Percentiles rank a stretch among this genome's conserved stretches.
Conservation (phyloP, 2,329 filamentous ascomycete genomes). For the Xylaria arbuscula region DNA sequence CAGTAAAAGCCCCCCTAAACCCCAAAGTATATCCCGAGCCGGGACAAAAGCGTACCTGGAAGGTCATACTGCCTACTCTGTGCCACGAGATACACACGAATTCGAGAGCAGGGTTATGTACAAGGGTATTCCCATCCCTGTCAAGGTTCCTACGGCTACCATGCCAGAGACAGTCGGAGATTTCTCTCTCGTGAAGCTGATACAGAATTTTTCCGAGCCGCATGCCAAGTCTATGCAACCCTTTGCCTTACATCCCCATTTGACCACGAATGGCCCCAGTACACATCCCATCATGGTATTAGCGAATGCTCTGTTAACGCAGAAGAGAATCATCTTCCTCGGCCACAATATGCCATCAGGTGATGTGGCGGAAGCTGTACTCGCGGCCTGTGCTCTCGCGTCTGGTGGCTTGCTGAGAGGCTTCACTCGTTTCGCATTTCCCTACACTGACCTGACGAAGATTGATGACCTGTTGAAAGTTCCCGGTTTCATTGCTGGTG, state of each 20-base stretch:
- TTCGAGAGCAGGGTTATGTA: constrained; percentile 96
- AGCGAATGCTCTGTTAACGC: constrained; percentile 92
- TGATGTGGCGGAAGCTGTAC: constrained; percentile 96
- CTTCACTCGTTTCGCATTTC: constrained; percentile 96
- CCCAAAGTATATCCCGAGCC: constrained; percentile 65
- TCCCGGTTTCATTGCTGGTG: constrained; percentile 95
- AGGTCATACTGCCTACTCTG: constrained; percentile 73
- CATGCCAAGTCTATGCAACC: constrained; percentile 86
- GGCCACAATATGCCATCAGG: constrained; percentile 95
- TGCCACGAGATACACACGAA: constrained; percentile 95
- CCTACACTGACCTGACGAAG: constrained; percentile 97
- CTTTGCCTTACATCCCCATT: constrained; percentile 87
- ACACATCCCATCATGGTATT: constrained; percentile 97
- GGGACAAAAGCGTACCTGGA: constrained; percentile 73
- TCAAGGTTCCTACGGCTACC: constrained; percentile 93
- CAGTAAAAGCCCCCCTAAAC: constrained; percentile 60
- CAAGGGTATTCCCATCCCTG: constrained; percentile 94
- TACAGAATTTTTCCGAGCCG: constrained; percentile 88
- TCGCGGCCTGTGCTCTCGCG: constrained; percentile 93
- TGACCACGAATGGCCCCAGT: constrained; percentile 88
- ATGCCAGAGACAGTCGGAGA: constrained; percentile 97
- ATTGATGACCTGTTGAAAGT: constrained; percentile 96
- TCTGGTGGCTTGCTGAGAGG: constrained; percentile 92
- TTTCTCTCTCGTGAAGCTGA: constrained; percentile 96
- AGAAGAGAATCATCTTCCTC: constrained; percentile 95